Base-by-base conservation (phyloP, 371 early-diverging fungal species). In the Coemansia sp. region DNA sequence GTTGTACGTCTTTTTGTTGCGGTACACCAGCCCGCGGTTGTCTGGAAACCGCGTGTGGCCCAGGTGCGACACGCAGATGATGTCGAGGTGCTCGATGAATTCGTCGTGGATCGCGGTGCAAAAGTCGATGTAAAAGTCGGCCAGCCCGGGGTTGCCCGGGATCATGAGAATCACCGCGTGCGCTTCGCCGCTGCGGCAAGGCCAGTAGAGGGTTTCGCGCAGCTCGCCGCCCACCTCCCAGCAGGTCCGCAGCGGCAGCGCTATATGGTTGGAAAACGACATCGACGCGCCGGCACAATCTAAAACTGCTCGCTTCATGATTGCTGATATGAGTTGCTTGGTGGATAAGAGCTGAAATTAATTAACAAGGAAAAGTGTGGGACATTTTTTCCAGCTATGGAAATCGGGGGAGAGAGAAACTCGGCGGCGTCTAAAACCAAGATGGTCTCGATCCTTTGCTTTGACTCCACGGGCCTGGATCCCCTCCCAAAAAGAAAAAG, bases 101-200 rank as follows among this genome's bases (percentile, higher is more conserved):
- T 53, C 12, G 4, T 52, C 29, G 57, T 78, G 71, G 40, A 78
- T 38, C 4, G 50, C 37, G 7, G 57, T 36, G 48, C 72, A 67
- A 54, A 78, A 78, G 48, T 78, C 78, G 6, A 71, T 57, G 43
- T 78, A 78, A 38, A 72, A 68, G 57, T 76, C 77, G 2, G 78
- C 75, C 12, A 71, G 37, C 3, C 78, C 78, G 1, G 78, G 78
- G 63, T 64, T 78, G 0, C 78, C 78, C 2, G 72, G 71, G 5
- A 77, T 62, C 54, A 77, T 42, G n/a, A 77, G 63, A 14, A 77
- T 24, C 12, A 77, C 62, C 2, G 71, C 70, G 0, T 43, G 50
- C 1, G 66, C 58, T 29, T 24, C 9, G 9, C 37, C 51, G 42
- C 47, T 24, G 3, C 29, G 32, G 50, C 62, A 65, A 11, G 75